Evolutionary conservation across 495 filamentous ascomycete genomes (phyloP).

Genomic region (Neurospora sp.): DNA sequence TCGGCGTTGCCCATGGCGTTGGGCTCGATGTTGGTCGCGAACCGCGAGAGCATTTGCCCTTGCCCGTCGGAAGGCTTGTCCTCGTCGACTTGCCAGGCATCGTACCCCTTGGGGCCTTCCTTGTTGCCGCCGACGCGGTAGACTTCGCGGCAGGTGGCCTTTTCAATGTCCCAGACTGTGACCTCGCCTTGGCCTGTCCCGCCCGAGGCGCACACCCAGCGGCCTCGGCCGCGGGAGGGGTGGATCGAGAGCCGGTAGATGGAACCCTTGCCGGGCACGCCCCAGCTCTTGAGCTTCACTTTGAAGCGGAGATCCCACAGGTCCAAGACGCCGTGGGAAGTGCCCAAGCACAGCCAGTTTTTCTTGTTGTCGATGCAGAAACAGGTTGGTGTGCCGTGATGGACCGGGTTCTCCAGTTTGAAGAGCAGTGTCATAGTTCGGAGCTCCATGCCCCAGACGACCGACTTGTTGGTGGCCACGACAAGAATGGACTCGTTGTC

Average conservation of each 20-base stretch:
- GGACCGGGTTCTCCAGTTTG: constrained; percentile 75
- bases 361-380: constrained; percentile 79
- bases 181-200: constrained; percentile 88
- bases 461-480: constrained; percentile 76
- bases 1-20: constrained; percentile 36
- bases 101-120: constrained; percentile 58
- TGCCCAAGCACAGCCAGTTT: constrained; percentile 85
- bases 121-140: constrained; percentile 56
- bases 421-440: constrained; percentile 78
- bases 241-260: constrained; percentile 76
- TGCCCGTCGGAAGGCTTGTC: constrained; percentile 61
- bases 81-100: constrained; percentile 83
- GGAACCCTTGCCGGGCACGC: constrained; percentile 66
- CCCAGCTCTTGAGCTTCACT: constrained; percentile 80
- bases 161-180: constrained; percentile 93
- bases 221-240: constrained; percentile 62
- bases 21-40: constrained; percentile 62
- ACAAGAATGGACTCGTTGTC: constrained; percentile 73
- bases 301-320: constrained; percentile 95
- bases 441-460: constrained; percentile 76
- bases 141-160: constrained; percentile 77
- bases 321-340: constrained; percentile 85
- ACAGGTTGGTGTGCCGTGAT: constrained; percentile 87
- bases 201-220: constrained; percentile 77
- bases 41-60: constrained; percentile 63